Evolutionary conservation across 2,329 filamentous ascomycete genomes (phyloP), one percentile per base, ranked within the genome.

Genomic region (Nemania bipapillata): DNA sequence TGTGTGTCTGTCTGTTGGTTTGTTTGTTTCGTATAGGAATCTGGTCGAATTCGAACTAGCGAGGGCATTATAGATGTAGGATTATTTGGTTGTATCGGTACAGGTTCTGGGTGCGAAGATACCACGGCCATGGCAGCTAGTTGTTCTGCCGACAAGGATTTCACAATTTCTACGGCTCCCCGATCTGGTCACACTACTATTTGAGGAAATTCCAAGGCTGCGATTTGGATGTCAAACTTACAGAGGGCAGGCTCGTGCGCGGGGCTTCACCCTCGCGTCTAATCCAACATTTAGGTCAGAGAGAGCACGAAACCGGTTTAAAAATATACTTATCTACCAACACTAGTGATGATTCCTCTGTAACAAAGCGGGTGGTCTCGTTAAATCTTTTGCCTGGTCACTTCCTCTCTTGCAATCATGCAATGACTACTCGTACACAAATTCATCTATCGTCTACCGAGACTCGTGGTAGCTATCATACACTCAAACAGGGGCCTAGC

Each of bases 21-120:
- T 50, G 20, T 4, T 63, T 56, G 24, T 50, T 65, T 56, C 26
- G 12, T 66, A 53, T 65, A 68, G 57, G 40, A 45, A 22, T 32
- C 12, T 2, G 50, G 45, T 35, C 42, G 65, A 58, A 35, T 59
- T 63, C 55, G 26, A 47, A 32, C 49, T 37, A 32, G 40, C 26
- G 22, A 54, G 24, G 62, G 20, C 28, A 63, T 56, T 59, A 63
- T 68, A 70, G 69, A 69, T 57, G 57, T 63, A 62, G 69, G 69
- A 58, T 24, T 63, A 60, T 40, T 61, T 15, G 26, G 49, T 49
- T 60, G 45, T 57, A 47, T 40, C 35, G 15, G 42, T 62, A 57
- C 22, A 42, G 12, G 3, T 32, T 50, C 55, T 8, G n/a, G 53
- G 47, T 32, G 52, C n/a, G 54, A 65, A 52, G 56, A 50, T 55